These are phyloP conservation scores for Phyllosticta capitalensis DNA, from an alignment of 2,329 filamentous ascomycete species.

Conservation along the genomic window DNA sequence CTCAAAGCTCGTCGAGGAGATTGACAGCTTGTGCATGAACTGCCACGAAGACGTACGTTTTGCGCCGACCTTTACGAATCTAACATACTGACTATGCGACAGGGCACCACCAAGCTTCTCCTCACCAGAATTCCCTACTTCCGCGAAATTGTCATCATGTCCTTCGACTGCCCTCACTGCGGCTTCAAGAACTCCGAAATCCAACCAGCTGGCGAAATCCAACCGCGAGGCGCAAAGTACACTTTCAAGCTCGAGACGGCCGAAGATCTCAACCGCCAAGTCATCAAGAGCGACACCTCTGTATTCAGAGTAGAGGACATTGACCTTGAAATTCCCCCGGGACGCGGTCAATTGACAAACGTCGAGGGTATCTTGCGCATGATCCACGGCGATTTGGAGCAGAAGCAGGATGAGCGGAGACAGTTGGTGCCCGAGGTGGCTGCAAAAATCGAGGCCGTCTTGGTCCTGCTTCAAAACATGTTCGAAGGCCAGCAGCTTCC, in stretches of 20 bases:
- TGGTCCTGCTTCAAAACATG: conserved; percentile 67
- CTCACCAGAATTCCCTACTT: conserved; percentile 94
- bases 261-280: conserved; percentile 71
- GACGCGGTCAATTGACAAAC: conserved; percentile 85
- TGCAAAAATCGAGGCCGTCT: conserved; percentile 66
- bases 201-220: conserved; percentile 83
- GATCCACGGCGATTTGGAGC: conserved; percentile 69
- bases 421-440: conserved; percentile 67
- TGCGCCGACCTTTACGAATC: neutral
- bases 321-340: conserved; percentile 85
- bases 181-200: conserved; percentile 86
- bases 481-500: conserved; percentile 68
- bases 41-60: conserved; percentile 40
- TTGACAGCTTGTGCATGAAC: conserved; percentile 47
- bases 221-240: conserved; percentile 78
- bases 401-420: conserved; percentile 75
- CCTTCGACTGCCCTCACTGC: conserved; percentile 87
- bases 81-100: conserved; percentile 6
- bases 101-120: conserved; percentile 79
- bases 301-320: conserved; percentile 81
- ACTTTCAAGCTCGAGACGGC: conserved; percentile 65
- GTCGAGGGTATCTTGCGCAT: conserved; percentile 77
- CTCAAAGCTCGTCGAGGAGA: conserved; percentile 43
- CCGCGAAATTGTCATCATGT: conserved; percentile 95
- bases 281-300: conserved; percentile 86